Base-by-base conservation (phyloP, 2,329 filamentous ascomycete genomes). In the Penicillium sp. region DNA sequence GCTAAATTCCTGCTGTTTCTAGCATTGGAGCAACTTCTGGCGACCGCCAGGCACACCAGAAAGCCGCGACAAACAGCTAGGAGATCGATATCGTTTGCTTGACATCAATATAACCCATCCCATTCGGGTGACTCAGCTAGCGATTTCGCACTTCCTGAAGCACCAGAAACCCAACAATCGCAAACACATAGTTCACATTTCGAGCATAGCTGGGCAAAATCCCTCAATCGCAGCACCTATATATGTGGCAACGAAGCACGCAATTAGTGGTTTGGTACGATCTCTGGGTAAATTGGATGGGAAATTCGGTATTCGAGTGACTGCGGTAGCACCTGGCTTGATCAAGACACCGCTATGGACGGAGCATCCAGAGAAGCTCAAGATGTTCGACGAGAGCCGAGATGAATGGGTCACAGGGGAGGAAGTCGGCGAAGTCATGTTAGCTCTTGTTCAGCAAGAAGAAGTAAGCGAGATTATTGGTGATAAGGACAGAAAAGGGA, bases 281-380 rank as follows among this genome's bases (percentile, higher is more conserved):
- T 75, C 74, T 3, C 64, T 86, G 14, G 78, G 70, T 0, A 66
- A 71, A 1, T 73, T 85, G 5, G 82, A 84, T 21, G 54, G 69
- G 1, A 64, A 63, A 1, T 62, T 80, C 23, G 80, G 80, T 0
- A 82, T 86, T 52, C 71, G 82, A 0, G 81, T 86, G 16, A 84
- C 82, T 20, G 82, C 78, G 5, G 82, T 86, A 2, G 82, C 82
- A 16, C 83, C 83, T 0, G 83, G 83, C 0, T 68, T 85, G 1
- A 83, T 86, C 62, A 83, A 79, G 60, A 86, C 83, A 12, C 83
- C 83, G 6, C 68, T 86, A 5, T 86, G 82, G 82, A 83, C 78
- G 0, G 83, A 85, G 2, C 76, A 85, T 61, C 81, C 82, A 0
- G 83, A 86, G 66, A 86, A 86, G 65, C 52, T 84, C 62, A 72